Conservation (phyloP, 1,284 basidiomycete species). For the Laetiporus sulphureus region DNA sequence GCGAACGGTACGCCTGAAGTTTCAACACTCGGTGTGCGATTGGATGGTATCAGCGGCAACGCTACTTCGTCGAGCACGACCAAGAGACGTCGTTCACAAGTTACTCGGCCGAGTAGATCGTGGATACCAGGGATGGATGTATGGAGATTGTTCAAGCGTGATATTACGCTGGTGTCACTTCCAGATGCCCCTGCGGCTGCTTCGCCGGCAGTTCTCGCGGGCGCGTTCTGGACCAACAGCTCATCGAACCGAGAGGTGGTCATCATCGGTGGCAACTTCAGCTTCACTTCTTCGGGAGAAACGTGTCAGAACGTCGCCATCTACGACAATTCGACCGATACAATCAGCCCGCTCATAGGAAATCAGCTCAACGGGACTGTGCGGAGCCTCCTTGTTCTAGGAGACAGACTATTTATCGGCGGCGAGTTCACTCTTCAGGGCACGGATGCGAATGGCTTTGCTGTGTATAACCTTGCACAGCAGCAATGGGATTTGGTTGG, state of each 20-base stretch:
- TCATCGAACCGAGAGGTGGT: conserved; percentile 60
- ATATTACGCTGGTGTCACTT: conserved; percentile 37
- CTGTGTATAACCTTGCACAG: conserved; percentile 66
- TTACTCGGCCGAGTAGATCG: conserved; percentile 28
- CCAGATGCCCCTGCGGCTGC: conserved; percentile 48
- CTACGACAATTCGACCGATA: conserved; percentile 54
- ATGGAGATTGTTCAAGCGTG: conserved; percentile 43
- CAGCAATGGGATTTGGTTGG: conserved; percentile 53
- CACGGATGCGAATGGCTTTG: conserved; percentile 56
- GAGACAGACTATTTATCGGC: conserved; percentile 69
- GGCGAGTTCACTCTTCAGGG: conserved; percentile 67
- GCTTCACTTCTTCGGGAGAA: conserved; percentile 43
- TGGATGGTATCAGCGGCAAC: conserved; percentile 32
- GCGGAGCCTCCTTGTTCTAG: conserved; percentile 58
- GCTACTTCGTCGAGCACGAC: conserved; percentile 18
- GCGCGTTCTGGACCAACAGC: conserved; percentile 86
- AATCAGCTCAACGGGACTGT: conserved; percentile 68
- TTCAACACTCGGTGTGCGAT: conserved; percentile 48
- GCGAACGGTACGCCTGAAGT: conserved; percentile 44
- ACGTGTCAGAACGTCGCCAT: conserved; percentile 59
- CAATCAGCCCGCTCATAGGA: conserved; percentile 54
- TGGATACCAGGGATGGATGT: conserved; percentile 49
- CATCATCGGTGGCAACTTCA: conserved; percentile 90
- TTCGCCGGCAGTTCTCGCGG: conserved; percentile 80
- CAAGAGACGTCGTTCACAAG: conserved; percentile 29